phyloP scores from a whole-genome alignment of 1,284 basidiomycete genomes.

The Sanghuangporus sanghuang region DNA sequence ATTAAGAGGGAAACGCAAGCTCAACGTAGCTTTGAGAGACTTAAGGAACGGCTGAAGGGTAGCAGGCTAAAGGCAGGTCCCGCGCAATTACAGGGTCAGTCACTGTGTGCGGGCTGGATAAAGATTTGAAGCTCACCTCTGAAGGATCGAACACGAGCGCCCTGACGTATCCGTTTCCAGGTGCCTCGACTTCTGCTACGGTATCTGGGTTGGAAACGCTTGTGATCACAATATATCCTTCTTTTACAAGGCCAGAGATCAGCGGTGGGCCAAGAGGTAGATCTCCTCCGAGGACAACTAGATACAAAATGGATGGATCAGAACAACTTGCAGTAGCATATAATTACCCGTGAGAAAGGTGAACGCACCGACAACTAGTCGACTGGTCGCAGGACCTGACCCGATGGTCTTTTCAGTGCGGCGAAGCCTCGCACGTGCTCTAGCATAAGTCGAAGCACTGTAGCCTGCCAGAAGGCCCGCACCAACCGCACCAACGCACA shows the following conservation, averaged over 20 bases:
- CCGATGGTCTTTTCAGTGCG: conserved; percentile 29
- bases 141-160: conserved; percentile 73
- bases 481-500: conserved; percentile 52
- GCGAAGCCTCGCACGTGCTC: conserved; percentile 31
- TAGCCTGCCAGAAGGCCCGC: conserved; percentile 58
- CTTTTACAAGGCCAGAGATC: conserved; percentile 64
- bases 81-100: background rate
- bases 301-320: background rate
- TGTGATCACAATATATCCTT: conserved; percentile 75
- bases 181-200: conserved; percentile 55
- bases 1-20: conserved; percentile 75
- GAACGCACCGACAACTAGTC: conserved; percentile 66
- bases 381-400: conserved; percentile 26
- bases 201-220: conserved; percentile 66
- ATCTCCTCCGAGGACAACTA: conserved; percentile 80
- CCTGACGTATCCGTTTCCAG: conserved; percentile 67
- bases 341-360: background rate
- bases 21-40: conserved; percentile 70
- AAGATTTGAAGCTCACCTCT: conserved; percentile 44
- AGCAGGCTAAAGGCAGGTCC: conserved; percentile 43
- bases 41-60: conserved; percentile 71
- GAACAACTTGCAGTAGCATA: background rate
- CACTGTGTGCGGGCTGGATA: background rate
- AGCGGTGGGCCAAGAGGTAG: conserved; percentile 62
- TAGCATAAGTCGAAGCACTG: conserved; percentile 27